These are phyloP conservation scores for Vaccinium corymbosum DNA, from an alignment of 148 eudicot species.

Conservation along the genomic window DNA sequence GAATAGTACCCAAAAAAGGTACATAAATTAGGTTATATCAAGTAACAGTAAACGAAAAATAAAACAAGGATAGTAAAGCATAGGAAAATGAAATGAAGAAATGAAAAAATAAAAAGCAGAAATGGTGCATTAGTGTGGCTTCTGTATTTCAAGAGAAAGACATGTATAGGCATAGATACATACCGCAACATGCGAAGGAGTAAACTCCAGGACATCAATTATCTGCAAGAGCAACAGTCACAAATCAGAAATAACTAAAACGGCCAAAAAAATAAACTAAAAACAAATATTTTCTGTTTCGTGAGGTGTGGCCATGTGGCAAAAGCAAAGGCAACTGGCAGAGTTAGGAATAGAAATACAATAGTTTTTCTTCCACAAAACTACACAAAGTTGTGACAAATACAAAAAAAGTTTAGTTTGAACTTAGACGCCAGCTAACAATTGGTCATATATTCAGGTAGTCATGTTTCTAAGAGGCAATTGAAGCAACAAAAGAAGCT, in stretches of 20 bases:
- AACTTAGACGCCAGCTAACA: not conserved
- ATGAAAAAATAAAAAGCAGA: not conserved
- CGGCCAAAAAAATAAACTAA: not conserved
- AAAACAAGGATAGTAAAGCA: not conserved
- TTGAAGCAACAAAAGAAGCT: not conserved
- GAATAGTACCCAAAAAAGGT: not conserved
- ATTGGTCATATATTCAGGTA: not conserved
- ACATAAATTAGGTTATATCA: not conserved
- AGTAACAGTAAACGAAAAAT: not conserved
- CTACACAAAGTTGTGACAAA: not conserved
- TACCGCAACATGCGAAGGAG: constrained; percentile 96
- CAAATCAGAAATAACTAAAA: constrained; percentile 18
- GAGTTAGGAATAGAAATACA: not conserved
- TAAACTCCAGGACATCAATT: constrained; percentile 85
- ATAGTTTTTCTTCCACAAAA: not conserved
- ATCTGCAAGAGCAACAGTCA: constrained; percentile 53
- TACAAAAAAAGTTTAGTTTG: not conserved
- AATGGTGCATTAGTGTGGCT: not conserved
- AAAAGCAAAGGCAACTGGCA: not conserved
- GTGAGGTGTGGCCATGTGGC: not conserved
- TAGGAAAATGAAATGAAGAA: not conserved
- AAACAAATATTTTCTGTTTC: not conserved
- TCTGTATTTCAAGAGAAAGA: constrained; percentile 11
- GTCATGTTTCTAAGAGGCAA: not conserved
- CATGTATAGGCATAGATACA: constrained; percentile 11